Percentiles rank a stretch among this genome's conserved stretches.
phyloP scores from a whole-genome alignment of 2,329 filamentous ascomycete genomes.

The Rhynchosporium agropyri region DNA sequence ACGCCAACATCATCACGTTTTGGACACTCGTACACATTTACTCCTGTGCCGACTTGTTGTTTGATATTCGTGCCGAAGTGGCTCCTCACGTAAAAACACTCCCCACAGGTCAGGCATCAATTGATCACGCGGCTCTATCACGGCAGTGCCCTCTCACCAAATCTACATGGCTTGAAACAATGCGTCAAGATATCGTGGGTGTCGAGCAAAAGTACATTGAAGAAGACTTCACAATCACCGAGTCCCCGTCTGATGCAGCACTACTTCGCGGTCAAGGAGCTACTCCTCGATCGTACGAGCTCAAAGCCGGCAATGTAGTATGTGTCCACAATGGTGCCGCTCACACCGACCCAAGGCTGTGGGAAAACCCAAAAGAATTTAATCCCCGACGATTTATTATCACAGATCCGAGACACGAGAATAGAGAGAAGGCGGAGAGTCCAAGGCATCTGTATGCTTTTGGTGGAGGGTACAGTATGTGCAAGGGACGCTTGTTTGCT shows the following conservation, averaged over 20 bases:
- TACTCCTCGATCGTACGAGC: background rate
- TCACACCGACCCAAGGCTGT: background rate
- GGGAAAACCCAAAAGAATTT: conserved; percentile 2
- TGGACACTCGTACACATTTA: conserved; percentile 5
- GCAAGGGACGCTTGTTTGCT: conserved; percentile 10
- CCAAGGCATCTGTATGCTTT: background rate
- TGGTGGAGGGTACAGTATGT: conserved; percentile 11
- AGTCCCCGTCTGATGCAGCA: no score
- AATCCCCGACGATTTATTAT: background rate
- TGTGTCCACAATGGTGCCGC: background rate
- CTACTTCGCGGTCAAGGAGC: no score
- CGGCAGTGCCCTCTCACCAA: conserved; percentile 6
- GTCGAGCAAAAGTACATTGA: no score
- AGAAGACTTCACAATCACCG: no score
- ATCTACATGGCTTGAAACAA: conserved; percentile 7
- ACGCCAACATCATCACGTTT: conserved; percentile 1
- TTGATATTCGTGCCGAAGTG: background rate
- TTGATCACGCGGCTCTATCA: conserved; percentile 7
- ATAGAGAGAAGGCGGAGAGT: no score
- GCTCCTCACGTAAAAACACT: conserved; percentile 3
- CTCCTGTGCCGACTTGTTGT: background rate
- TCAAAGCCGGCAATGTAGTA: background rate
- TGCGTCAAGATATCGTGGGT: background rate
- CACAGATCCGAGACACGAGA: no score
- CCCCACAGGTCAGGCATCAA: background rate